Percentiles rank a stretch among this genome's conserved stretches.
Evolutionary conservation across 148 eudicot genomes (phyloP).

Genomic region (Chenopodium formosanum): DNA sequence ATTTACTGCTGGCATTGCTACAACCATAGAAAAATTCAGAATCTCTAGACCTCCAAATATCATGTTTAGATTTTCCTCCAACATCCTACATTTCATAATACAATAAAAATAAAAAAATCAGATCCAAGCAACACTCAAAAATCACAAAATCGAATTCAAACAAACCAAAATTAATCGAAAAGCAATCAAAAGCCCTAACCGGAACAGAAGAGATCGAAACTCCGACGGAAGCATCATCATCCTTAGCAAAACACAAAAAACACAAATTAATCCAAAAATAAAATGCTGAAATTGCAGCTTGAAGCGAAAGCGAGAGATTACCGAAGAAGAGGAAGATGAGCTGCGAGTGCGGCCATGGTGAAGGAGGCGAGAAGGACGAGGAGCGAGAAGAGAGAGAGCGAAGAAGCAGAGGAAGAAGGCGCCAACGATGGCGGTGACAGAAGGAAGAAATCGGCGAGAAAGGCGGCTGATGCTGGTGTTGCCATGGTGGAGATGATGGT

Average conservation of each 20-base stretch:
- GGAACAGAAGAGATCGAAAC: slow-evolving; percentile 48
- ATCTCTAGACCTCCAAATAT: slow-evolving; percentile 70
- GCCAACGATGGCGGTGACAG: slow-evolving; percentile 40
- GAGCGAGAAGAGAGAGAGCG: slow-evolving; percentile 55
- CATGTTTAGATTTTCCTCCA: slow-evolving; percentile 53
- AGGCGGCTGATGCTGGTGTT: slow-evolving; percentile 26
- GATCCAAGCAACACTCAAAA: slow-evolving; percentile 11
- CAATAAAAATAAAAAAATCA: slow-evolving; percentile 21
- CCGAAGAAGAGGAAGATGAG: slow-evolving; percentile 16
- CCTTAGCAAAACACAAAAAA: slow-evolving; percentile 23
- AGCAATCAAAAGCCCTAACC: slow-evolving; percentile 45
- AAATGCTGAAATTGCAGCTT: not conserved
- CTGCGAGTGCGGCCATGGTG: slow-evolving; percentile 20
- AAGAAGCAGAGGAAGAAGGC: slow-evolving; percentile 49
- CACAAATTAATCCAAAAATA: not conserved
- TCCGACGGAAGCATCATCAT: slow-evolving; percentile 34
- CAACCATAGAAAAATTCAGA: slow-evolving; percentile 76
- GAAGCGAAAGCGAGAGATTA: slow-evolving; percentile 16
- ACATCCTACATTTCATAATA: slow-evolving; percentile 38
- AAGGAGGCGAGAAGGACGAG: slow-evolving; percentile 40
- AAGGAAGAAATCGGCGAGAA: slow-evolving; percentile 38
- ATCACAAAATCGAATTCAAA: not conserved
- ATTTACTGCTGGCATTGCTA: slow-evolving; percentile 64
- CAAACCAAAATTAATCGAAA: not conserved
- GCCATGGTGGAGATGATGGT: slow-evolving; percentile 51